phyloP scores from a whole-genome alignment of 2,329 filamentous ascomycete genomes.

The Claviceps sp. region DNA sequence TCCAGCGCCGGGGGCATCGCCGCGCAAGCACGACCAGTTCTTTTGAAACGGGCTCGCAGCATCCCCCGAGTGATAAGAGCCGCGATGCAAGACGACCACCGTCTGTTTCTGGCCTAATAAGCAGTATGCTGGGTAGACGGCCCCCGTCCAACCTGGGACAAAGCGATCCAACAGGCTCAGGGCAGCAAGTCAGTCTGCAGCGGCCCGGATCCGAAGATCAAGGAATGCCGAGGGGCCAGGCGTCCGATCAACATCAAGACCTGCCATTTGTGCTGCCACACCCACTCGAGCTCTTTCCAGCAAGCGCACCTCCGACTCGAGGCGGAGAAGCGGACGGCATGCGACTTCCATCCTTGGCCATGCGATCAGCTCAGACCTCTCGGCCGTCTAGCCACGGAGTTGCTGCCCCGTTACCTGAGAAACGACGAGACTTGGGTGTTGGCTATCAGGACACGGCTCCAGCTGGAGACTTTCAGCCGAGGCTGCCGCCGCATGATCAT shows the following conservation, averaged over 20 bases:
- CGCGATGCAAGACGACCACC: constrained; percentile 12
- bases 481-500: background rate
- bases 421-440: background rate
- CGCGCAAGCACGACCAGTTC: constrained; percentile 13
- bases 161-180: background rate
- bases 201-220: background rate
- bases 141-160: constrained; percentile 8
- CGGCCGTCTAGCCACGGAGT: background rate
- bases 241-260: background rate
- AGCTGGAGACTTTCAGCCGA: background rate
- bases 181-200: background rate
- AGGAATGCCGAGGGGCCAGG: background rate
- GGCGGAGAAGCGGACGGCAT: background rate
- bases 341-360: background rate
- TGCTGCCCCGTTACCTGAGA: background rate
- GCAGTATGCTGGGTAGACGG: constrained; percentile 15
- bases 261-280: background rate
- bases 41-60: constrained; percentile 8
- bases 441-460: background rate
- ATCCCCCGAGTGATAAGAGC: constrained; percentile 6
- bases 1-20: constrained; percentile 6
- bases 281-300: background rate
- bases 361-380: background rate
- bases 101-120: constrained; percentile 18
- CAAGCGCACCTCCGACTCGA: background rate